Evolutionary conservation across 2,329 filamentous ascomycete genomes (phyloP), one percentile per base, ranked within the genome.

Genomic region (Cladosporium sp.): DNA sequence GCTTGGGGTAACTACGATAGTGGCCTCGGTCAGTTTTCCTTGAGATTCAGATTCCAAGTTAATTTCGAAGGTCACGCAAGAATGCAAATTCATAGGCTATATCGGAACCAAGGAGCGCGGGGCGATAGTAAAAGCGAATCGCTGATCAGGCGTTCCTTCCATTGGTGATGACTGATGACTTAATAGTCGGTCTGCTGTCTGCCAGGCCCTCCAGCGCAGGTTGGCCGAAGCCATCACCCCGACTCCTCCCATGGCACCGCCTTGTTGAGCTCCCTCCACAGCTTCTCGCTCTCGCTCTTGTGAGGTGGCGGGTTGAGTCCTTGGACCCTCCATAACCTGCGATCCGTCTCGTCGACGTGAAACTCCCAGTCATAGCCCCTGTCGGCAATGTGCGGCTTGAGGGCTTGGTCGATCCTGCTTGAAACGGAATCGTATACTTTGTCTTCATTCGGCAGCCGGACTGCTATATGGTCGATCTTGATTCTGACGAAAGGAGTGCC

Each of bases 341-440:
- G 58, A n/a, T 68, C 65, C 24, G 69, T 73, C 60, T 77, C 72
- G 8, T 66, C 61, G 22, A 75, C 58, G 47, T 69, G 66, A 51
- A 67, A 72, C 59, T 77, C 74, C 65, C 66, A 75, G 50, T 72
- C 69, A 39, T 70, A 73, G 0, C 71, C 73, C 51, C 67, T 67
- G 27, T 73, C 72, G 1, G 56, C 61, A 0, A 75, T 56, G 43
- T 69, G 64, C 15, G 71, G 70, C 53, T 70, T 69, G n/a, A 76
- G 39, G 0, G 60, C 50, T 1, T 42, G 20, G 19, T 74, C 68
- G 0, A 75, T 56, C 2, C 38, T 30, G 1, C n/a, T 44, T 3
- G 60, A 51, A 7, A 65, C 59, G 1, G 53, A 15, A 9, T 34
- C 42, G 38, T 66, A 53, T 37, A 53, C 18, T 29, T 53, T 47